These are phyloP conservation scores for Arthonia radiata DNA, from an alignment of 495 filamentous ascomycete species.

Conservation along the genomic window DNA sequence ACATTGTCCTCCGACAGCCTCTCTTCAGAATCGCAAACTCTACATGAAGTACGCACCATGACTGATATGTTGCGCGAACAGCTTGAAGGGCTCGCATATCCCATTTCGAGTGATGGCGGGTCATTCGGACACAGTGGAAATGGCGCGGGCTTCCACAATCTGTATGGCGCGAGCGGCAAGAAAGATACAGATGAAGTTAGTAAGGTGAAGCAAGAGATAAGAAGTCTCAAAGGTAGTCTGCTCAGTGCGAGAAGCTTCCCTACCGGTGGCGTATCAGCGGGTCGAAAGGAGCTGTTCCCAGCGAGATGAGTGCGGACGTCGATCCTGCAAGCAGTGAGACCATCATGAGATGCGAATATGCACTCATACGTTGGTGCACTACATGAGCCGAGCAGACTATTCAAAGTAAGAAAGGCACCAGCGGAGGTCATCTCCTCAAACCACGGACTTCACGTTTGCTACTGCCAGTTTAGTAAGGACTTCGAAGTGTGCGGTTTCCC, in stretches of 20 bases:
- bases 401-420: too few species aligned
- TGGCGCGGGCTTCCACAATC: constrained; percentile 6
- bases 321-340: too few species aligned
- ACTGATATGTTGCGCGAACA: constrained; percentile 7
- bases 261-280: too few species aligned
- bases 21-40: constrained; percentile 1
- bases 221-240: constrained; percentile 80
- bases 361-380: too few species aligned
- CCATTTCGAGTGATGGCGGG: constrained; percentile 25
- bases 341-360: too few species aligned
- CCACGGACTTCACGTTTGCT: too few species aligned
- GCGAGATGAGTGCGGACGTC: too few species aligned
- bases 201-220: constrained; percentile 58
- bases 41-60: background rate
- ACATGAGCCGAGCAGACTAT: too few species aligned
- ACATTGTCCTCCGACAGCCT: constrained; percentile 2
- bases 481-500: too few species aligned
- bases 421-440: too few species aligned
- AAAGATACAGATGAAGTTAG: constrained; percentile 51
- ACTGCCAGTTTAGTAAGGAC: too few species aligned
- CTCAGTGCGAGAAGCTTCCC: constrained; percentile 51
- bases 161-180: constrained; percentile 16
- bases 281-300: too few species aligned
- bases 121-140: constrained; percentile 10
- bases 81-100: constrained; percentile 20